phyloP scores from a whole-genome alignment of 371 early-diverging fungal species.

The Nematocida displodere region DNA sequence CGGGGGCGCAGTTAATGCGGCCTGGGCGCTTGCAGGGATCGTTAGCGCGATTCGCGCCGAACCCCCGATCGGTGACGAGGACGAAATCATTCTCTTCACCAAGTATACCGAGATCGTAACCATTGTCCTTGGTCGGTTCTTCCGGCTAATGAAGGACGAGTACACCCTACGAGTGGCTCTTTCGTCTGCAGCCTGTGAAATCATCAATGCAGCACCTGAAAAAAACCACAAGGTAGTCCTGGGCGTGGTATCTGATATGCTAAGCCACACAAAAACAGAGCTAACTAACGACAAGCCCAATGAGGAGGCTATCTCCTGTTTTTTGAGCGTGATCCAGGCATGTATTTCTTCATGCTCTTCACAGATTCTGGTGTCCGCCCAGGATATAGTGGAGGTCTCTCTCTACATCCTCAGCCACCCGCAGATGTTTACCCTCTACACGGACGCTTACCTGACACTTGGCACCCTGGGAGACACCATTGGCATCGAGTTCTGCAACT shows the following conservation, averaged over 20 bases:
- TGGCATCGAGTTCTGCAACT: slow-evolving; percentile 36
- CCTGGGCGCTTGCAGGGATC: slow-evolving; percentile 49
- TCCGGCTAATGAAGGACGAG: slow-evolving; percentile 31
- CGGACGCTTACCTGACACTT: slow-evolving; percentile 61
- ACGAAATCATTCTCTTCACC: slow-evolving; percentile 24
- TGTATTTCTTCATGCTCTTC: slow-evolving; percentile 1
- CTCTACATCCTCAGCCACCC: slow-evolving; percentile 38
- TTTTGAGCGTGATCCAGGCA: slow-evolving; percentile 54
- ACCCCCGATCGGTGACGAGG: background rate
- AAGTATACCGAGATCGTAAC: slow-evolving; percentile 50
- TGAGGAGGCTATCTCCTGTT: slow-evolving; percentile 59
- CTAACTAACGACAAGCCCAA: slow-evolving; percentile 21
- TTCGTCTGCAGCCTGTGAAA: slow-evolving; percentile 50
- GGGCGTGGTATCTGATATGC: slow-evolving; percentile 35
- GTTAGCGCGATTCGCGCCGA: slow-evolving; percentile 8
- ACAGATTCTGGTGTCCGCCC: background rate
- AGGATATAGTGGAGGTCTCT: slow-evolving; percentile 33
- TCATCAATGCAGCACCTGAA: slow-evolving; percentile 17
- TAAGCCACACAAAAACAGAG: slow-evolving; percentile 37
- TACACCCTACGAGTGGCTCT: slow-evolving; percentile 54
- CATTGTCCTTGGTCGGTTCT: slow-evolving; percentile 26
- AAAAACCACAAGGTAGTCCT: slow-evolving; percentile 21
- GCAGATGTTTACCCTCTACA: slow-evolving; percentile 20
- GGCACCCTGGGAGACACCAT: slow-evolving; percentile 29
- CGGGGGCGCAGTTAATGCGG: slow-evolving; percentile 50